Conservation (phyloP, 352 stramenopile species). For the Phytopythium aichiense region DNA sequence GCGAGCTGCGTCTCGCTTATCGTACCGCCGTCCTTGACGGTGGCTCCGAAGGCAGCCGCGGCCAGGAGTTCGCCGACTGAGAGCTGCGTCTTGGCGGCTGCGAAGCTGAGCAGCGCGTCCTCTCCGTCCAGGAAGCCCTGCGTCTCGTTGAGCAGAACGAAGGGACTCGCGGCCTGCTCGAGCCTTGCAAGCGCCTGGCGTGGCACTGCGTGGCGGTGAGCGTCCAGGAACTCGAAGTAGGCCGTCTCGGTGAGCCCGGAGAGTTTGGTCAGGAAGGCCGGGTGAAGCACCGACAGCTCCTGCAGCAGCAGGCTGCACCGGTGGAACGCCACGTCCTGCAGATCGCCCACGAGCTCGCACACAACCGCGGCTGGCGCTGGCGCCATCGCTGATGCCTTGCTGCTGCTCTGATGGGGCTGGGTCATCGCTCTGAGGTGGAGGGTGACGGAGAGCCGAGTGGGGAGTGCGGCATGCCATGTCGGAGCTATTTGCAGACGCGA, state of each 20-base stretch:
- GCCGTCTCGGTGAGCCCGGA: slow-evolving; percentile 49
- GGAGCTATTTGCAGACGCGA: neutral
- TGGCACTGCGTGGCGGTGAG: slow-evolving; percentile 27
- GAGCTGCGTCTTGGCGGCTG: slow-evolving; percentile 46
- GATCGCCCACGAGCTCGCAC: slow-evolving; percentile 57
- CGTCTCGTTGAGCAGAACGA: slow-evolving; percentile 46
- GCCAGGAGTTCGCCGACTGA: slow-evolving; percentile 48
- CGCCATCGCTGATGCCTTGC: neutral
- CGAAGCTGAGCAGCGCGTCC: slow-evolving; percentile 51
- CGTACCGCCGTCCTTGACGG: slow-evolving; percentile 9
- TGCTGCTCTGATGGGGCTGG: too few species aligned
- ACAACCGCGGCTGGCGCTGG: neutral
- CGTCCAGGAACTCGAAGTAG: slow-evolving; percentile 40
- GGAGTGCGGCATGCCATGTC: neutral
- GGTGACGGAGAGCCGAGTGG: neutral
- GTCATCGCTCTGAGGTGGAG: neutral
- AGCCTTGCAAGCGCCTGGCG: slow-evolving; percentile 19
- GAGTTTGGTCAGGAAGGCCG: slow-evolving; percentile 46
- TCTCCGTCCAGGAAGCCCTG: slow-evolving; percentile 45
- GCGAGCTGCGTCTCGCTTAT: slow-evolving; percentile 25
- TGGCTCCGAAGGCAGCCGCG: slow-evolving; percentile 43
- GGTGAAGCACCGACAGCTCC: slow-evolving; percentile 44
- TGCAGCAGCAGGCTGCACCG: slow-evolving; percentile 56
- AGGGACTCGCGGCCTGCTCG: slow-evolving; percentile 30
- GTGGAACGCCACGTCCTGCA: slow-evolving; percentile 57